Evolutionary conservation across 768 basidiomycete genomes (phyloP), one percentile per base, ranked within the genome.

Genomic region (Russula vinacea): DNA sequence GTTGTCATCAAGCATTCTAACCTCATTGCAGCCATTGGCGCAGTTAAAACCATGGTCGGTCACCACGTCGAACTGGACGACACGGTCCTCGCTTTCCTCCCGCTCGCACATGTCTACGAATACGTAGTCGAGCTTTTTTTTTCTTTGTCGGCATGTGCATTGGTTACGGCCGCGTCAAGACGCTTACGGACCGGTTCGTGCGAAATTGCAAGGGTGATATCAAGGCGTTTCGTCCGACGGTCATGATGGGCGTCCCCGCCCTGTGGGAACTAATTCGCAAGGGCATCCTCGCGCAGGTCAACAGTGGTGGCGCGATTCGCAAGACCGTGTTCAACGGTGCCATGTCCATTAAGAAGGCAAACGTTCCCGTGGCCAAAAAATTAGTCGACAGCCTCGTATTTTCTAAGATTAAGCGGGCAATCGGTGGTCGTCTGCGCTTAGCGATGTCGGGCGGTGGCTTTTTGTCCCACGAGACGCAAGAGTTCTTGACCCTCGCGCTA

Each of bases 221-320:
- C 71, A 79, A 80, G 58, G 81, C 86, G 14, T 90, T 97, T 80
- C 77, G 80, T 49, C 96, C 96, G 7, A 82, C 86, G 22, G 87
- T 97, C 76, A 87, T 98, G 83, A 84, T 92, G 58, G 96, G 94
- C 58, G 96, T 98, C 2, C 96, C 96, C 1, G 92, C 94, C 2
- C 90, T 98, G 0, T 99, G 94, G 94, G 96, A 99, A 76, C 88
- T 85, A 59, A 98, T 98, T 68, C 87, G 95, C 64, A 99, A 99
- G 78, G 94, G 94, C 37, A 95, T 99, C 72, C 71, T 94, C 11
- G 73, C 80, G 64, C 93, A 94, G 75, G 87, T 98, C 58, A 83
- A 92, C 62, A 71, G 83, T 3, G 77, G 86, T 2, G 88, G 92
- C 10, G 47, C 76, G 0, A 17, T 93, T 70, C 90, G 83, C 80